A percentile compares a stretch with the other conserved stretches of the same genome.
Conservation (phyloP, 1,284 basidiomycete genomes). For the Pseudozyma thailandica region DNA sequence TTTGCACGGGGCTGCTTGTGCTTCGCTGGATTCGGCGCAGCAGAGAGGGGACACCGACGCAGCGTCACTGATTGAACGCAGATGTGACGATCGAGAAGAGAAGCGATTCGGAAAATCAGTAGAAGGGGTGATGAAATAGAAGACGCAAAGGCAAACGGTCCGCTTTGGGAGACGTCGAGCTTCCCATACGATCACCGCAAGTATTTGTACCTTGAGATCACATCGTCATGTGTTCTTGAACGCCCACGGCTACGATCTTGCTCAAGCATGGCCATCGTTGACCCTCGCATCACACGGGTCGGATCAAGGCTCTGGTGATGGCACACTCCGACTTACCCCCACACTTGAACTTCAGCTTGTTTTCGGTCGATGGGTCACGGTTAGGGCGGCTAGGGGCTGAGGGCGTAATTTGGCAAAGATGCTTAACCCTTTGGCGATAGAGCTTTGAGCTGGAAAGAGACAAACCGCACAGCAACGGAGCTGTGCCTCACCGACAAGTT, state of each 20-base stretch:
- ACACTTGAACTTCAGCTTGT: background rate
- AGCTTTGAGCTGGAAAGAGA: background rate
- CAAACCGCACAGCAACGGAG: background rate
- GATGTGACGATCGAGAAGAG: slow-evolving; percentile 3
- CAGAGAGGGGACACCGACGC: background rate
- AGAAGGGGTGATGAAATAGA: slow-evolving; percentile 12
- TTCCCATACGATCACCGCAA: slow-evolving; percentile 4
- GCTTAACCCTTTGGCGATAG: background rate
- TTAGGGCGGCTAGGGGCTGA: slow-evolving; percentile 3
- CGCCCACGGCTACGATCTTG: slow-evolving; percentile 21
- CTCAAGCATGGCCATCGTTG: background rate
- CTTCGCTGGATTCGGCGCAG: background rate
- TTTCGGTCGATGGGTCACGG: background rate
- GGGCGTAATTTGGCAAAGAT: slow-evolving; percentile 4
- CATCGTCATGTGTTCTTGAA: slow-evolving; percentile 26
- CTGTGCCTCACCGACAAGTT: no score
- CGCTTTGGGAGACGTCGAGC: no score
- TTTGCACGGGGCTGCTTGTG: background rate
- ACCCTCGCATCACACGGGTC: background rate
- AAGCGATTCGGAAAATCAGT: background rate
- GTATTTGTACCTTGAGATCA: slow-evolving; percentile 10
- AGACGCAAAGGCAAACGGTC: background rate
- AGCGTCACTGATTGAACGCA: background rate
- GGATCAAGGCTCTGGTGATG: background rate
- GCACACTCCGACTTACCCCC: background rate